phyloP scores from a whole-genome alignment of 169 alveolate species.

The Plasmodium reichenowi region DNA sequence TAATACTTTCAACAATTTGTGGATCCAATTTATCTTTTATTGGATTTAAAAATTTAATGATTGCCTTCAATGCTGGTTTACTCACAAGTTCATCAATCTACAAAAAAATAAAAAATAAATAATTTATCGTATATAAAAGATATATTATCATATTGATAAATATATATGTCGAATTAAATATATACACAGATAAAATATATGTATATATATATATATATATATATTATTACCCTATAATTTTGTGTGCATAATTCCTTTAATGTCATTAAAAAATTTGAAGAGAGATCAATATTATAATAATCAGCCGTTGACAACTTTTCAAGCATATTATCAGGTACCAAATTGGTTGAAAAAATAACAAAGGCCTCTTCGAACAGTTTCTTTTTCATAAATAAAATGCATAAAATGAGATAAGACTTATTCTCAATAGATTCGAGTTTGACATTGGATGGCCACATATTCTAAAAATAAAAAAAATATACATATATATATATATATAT shows the following conservation, averaged over 20 bases:
- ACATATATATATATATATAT: not conserved
- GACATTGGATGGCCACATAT: constrained; percentile 77
- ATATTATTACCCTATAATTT: constrained; percentile 44
- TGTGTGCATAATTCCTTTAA: constrained; percentile 55
- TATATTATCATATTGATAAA: no score
- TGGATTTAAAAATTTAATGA: constrained; percentile 59
- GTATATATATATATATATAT: not conserved
- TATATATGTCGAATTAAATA: not conserved
- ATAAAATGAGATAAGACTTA: constrained; percentile 41
- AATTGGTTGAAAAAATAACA: constrained; percentile 52
- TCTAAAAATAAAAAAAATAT: constrained; percentile 20
- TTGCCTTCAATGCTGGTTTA: constrained; percentile 28
- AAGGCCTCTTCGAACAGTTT: constrained; percentile 77
- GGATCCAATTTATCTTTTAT: constrained; percentile 71
- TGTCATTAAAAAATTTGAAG: constrained; percentile 67
- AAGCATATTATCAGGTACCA: constrained; percentile 57
- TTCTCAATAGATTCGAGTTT: constrained; percentile 66
- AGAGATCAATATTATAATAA: constrained; percentile 64
- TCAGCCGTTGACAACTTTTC: constrained; percentile 73
- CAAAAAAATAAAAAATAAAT: constrained; percentile 3
- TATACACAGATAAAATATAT: not conserved
- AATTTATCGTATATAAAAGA: not conserved
- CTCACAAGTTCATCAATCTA: constrained; percentile 68
- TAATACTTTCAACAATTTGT: constrained; percentile 73
- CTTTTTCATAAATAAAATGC: constrained; percentile 72